Percentiles rank a stretch among this genome's conserved stretches.
These are phyloP conservation scores for Euryodendron excelsum DNA, from an alignment of 148 eudicot genomes.

Conservation along the genomic window DNA sequence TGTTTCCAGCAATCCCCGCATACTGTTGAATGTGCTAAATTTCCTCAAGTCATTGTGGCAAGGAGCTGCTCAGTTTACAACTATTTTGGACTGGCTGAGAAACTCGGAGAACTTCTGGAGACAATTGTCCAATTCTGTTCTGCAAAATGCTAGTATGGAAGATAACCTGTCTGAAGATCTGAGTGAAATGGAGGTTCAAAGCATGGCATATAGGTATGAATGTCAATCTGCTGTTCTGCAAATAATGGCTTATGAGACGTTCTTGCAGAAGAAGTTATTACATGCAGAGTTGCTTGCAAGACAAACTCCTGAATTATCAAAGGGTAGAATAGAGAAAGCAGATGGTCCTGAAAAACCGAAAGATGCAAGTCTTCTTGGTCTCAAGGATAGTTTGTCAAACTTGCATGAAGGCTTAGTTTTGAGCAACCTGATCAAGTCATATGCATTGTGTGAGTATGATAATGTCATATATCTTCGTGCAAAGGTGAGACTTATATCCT, in stretches of 20 bases:
- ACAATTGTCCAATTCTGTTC: conserved; percentile 42
- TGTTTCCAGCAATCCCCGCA: conserved; percentile 52
- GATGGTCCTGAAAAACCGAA: conserved; percentile 25
- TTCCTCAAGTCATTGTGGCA: conserved; percentile 81
- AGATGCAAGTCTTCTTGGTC: conserved; percentile 35
- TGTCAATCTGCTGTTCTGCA: conserved; percentile 64
- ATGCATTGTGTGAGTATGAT: conserved; percentile 55
- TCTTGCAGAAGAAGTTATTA: conserved; percentile 69
- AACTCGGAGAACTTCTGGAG: conserved; percentile 68
- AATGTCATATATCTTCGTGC: conserved; percentile 37
- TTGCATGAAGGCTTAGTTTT: conserved; percentile 53
- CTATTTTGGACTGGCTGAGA: conserved; percentile 60
- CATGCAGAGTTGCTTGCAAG: conserved; percentile 46
- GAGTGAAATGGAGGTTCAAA: conserved; percentile 41
- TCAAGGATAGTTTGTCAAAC: conserved; percentile 50
- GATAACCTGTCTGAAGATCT: conserved; percentile 29
- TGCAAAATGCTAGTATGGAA: conserved; percentile 25
- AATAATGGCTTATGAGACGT: conserved; percentile 63
- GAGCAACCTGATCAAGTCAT: conserved; percentile 54
- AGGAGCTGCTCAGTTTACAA: conserved; percentile 74
- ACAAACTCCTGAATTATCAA: conserved; percentile 33
- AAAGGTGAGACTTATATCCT: conserved; percentile 33
- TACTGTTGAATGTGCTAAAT: conserved; percentile 52
- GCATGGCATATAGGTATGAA: conserved; percentile 39
- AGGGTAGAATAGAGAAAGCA: conserved; percentile 29